Percentiles rank a stretch among this genome's conserved stretches.
Evolutionary conservation across 768 basidiomycete genomes (phyloP).

Genomic region (Agaricus bisporus): DNA sequence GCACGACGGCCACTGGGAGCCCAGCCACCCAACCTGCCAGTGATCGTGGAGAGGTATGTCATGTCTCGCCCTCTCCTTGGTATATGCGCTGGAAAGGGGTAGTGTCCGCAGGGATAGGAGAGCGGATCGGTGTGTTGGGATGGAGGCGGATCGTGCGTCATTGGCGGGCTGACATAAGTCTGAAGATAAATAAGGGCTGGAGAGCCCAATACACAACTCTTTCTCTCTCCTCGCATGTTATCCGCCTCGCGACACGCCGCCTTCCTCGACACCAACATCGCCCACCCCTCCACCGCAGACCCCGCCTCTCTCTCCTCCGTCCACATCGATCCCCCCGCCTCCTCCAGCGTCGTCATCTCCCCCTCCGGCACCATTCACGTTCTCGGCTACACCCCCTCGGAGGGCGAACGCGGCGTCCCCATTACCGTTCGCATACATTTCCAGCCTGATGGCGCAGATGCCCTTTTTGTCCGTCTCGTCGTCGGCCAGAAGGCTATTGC

Average conservation of each 20-base stretch:
- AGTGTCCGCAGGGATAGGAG: neutral
- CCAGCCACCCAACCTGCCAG: slow-evolving; percentile 41
- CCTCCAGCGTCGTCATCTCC: slow-evolving; percentile 34
- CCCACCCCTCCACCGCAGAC: slow-evolving; percentile 2
- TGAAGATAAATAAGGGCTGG: slow-evolving; percentile 6
- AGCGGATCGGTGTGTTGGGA: neutral
- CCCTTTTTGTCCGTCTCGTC: slow-evolving; percentile 67
- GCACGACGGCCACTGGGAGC: slow-evolving; percentile 41
- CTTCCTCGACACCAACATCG: slow-evolving; percentile 9
- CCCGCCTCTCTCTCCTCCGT: slow-evolving; percentile 5
- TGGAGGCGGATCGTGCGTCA: slow-evolving; percentile 5
- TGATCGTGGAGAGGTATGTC: slow-evolving; percentile 5
- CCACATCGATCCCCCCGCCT: slow-evolving; percentile 9
- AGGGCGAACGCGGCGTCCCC: slow-evolving; percentile 57
- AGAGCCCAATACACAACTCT: neutral
- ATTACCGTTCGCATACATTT: slow-evolving; percentile 64
- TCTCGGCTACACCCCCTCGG: slow-evolving; percentile 54
- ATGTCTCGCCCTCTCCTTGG: neutral
- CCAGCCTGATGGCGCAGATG: slow-evolving; percentile 39
- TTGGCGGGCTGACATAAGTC: neutral
- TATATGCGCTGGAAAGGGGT: neutral
- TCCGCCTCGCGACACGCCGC: slow-evolving; percentile 2
- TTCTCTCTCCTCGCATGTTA: slow-evolving; percentile 5
- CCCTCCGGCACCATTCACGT: slow-evolving; percentile 54
- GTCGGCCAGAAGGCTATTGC: slow-evolving; percentile 62